These are phyloP conservation scores for Cyclotella distinguenda DNA, from an alignment of 108 stramenopile genomes.

Conservation along the genomic window DNA sequence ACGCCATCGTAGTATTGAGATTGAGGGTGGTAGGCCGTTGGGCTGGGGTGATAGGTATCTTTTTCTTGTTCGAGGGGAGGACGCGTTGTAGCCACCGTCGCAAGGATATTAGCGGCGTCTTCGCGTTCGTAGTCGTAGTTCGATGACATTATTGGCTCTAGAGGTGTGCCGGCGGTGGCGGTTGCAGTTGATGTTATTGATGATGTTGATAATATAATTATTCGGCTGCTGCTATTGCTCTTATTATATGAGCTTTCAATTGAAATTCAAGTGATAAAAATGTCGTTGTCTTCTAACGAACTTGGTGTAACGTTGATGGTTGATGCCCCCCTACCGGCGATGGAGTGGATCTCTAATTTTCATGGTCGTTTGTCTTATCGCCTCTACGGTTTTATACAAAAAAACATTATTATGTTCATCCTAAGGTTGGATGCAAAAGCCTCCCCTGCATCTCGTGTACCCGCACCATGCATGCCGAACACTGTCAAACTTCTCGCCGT, in stretches of 20 bases:
- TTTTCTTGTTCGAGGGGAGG: background rate
- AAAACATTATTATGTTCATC: too few relatives aligned
- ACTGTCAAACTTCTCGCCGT: background rate
- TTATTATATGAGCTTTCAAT: background rate
- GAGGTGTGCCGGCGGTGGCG: background rate
- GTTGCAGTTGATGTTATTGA: background rate
- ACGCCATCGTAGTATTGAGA: too few relatives aligned
- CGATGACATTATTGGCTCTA: background rate
- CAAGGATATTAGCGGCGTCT: constrained; percentile 1
- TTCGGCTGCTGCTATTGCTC: background rate
- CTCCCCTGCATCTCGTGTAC: too few relatives aligned
- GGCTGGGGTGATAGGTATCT: background rate
- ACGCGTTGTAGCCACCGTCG: background rate
- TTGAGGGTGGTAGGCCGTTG: too few relatives aligned
- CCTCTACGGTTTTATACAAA: too few relatives aligned
- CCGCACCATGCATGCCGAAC: too few relatives aligned
- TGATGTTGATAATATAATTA: background rate
- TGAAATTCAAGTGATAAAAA: background rate
- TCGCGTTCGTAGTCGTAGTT: constrained; percentile 9
- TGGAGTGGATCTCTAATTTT: too few relatives aligned
- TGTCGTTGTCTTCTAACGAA: background rate
- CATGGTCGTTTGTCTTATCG: too few relatives aligned
- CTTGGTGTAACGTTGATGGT: background rate
- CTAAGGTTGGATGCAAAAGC: too few relatives aligned
- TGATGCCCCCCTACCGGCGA: too few relatives aligned